A percentile compares a stretch with the other conserved stretches of the same genome.
Evolutionary conservation across 257 asterid genomes (phyloP).

Genomic region (Jasminum sambac): DNA sequence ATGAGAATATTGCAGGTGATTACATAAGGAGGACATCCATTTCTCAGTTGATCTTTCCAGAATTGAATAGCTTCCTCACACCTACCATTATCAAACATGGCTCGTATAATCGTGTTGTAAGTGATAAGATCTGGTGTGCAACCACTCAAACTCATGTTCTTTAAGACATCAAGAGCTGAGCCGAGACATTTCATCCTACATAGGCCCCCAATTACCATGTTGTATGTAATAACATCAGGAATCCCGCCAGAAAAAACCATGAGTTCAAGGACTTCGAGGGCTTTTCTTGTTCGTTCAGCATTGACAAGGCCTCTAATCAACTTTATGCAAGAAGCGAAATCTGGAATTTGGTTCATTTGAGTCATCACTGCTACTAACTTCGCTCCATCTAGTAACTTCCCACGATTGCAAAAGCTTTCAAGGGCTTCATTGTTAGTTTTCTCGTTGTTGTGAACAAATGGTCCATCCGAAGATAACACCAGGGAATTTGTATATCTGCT

Average conservation of each 20-base stretch:
- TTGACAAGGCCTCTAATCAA: slow-evolving; percentile 77
- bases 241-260: slow-evolving; percentile 89
- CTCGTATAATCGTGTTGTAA: slow-evolving; percentile 67
- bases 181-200: slow-evolving; percentile 59
- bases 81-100: slow-evolving; percentile 60
- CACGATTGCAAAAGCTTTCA: slow-evolving; percentile 58
- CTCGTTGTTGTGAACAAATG: slow-evolving; percentile 60
- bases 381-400: slow-evolving; percentile 59
- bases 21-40: slow-evolving; percentile 81
- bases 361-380: slow-evolving; percentile 72
- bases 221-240: slow-evolving; percentile 84
- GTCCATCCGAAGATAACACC: slow-evolving; percentile 37
- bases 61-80: slow-evolving; percentile 63
- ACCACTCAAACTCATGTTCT: slow-evolving; percentile 80
- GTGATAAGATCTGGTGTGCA: slow-evolving; percentile 83
- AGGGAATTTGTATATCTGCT: slow-evolving; percentile 37
- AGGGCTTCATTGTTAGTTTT: slow-evolving; percentile 66
- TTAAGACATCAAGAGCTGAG: slow-evolving; percentile 60
- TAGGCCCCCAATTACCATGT: slow-evolving; percentile 78
- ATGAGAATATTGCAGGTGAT: slow-evolving; percentile 70
- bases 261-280: slow-evolving; percentile 57
- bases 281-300: slow-evolving; percentile 49
- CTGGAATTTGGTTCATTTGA: slow-evolving; percentile 79
- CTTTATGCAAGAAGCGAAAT: slow-evolving; percentile 62
- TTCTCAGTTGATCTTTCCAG: slow-evolving; percentile 78